A percentile compares a stretch with the other conserved stretches of the same genome.
Evolutionary conservation across 257 asterid genomes (phyloP).

Genomic region (Nicotiana undulata): DNA sequence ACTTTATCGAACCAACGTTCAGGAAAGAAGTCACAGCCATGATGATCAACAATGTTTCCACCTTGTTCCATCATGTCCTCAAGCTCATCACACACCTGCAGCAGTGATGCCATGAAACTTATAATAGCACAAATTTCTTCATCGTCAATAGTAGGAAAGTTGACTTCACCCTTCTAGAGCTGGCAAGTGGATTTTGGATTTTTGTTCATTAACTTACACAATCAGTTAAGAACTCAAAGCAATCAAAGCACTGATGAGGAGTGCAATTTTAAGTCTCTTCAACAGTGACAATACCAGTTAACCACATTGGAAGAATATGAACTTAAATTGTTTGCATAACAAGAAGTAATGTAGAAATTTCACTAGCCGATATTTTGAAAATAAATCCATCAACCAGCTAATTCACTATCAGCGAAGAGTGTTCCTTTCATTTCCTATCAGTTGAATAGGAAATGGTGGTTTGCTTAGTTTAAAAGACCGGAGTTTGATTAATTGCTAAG

Average conservation of each 20-base stretch:
- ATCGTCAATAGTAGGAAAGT: neutral
- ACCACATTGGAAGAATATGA: neutral
- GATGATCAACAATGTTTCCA: conserved; percentile 94
- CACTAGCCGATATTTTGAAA: too few relatives aligned
- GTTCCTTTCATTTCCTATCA: neutral
- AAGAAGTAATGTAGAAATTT: neutral
- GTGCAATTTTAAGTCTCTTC: neutral
- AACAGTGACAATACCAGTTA: neutral
- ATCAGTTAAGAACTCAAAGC: neutral
- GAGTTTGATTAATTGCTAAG: neutral
- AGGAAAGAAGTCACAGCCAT: conserved; percentile 93
- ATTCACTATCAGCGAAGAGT: neutral
- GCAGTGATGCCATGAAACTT: neutral
- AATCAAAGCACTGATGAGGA: neutral
- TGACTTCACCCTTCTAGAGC: neutral
- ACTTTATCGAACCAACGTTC: conserved; percentile 89
- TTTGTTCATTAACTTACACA: neutral
- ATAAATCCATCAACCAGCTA: neutral
- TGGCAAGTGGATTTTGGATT: neutral
- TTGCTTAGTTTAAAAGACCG: neutral
- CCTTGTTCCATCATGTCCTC: conserved; percentile 92
- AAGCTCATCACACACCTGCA: conserved; percentile 86
- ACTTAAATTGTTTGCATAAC: neutral
- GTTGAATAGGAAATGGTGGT: neutral
- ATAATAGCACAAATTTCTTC: neutral